Base-by-base conservation (phyloP, 2,329 filamentous ascomycete species). In the Diatrype stigma region DNA sequence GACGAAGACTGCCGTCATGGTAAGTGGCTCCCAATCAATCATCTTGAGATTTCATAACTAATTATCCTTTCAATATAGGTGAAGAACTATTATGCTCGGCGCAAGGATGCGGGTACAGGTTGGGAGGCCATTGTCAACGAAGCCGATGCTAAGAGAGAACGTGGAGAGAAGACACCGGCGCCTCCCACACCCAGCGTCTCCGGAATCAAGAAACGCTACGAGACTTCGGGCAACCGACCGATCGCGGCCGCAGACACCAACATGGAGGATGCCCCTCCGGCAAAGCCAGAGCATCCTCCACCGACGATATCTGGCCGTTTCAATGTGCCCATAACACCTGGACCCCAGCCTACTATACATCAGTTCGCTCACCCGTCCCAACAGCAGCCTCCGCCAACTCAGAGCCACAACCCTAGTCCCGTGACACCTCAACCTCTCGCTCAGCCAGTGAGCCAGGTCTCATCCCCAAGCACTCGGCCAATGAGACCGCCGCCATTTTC, bases 1-100 rank as follows among this genome's bases (percentile, higher is more conserved):
- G 46, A 90, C 88, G 4, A 93, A 93, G 70, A 93, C 89, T 17
- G 80, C 86, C 50, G 87, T 88, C n/a, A 94, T 94, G 89, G 89
- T 89, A 75, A 67, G 77, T 65, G 59, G 49, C 46, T 42, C 46
- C 23, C 45, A 42, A 49, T 57, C 17, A 23, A 19, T 38, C 42
- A 8, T 8, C 40, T 37, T 26, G 17, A 26, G 8, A 22, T 46
- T 21, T 1, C 6, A 21, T 40, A 12, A 44, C 50, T 51, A 42
- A 62, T 60, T 67, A 60, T 58, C 56, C 51, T 55, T 12, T 44
- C 21, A 10, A 45, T 51, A 58, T 61, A 86, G 82, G 83, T 87
- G 22, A 86, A 86, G 61, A 88, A 88, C 60, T 87, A 85, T 61
- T 87, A 81, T 57, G 75, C 79, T 22, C 77, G 84, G 4, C 80